Base-by-base conservation (phyloP, 805 yeast genomes). In the Lipomyces chichibuensis region DNA sequence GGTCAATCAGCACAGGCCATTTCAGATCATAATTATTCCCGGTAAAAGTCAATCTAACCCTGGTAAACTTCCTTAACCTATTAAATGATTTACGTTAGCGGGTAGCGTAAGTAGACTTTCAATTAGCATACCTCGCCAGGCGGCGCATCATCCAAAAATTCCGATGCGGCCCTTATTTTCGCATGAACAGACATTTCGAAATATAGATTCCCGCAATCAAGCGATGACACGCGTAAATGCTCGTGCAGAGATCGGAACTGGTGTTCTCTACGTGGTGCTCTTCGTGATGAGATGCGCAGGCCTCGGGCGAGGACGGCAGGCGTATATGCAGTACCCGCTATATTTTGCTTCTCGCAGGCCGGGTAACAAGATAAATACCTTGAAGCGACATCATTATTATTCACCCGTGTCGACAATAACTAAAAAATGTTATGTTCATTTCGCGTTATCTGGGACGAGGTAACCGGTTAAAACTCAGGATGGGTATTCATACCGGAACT, bases 71-170 rank as follows among this genome's bases (percentile, higher is more conserved):
- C 72, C 43, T 64, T 60, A 29, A 71, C 56, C 73, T 71, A 33
- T 23, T 7, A 25, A 55, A 39, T 20, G 39, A 13, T 55, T 3
- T 13, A 67, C 43, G 27, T 23, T 57, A 27, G 62, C 23, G 9
- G 25, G n/a, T 55, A 23, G 8, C 25, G 59, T 3, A 11, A 59
- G 20, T 59, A 3, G 5, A 52, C 25, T 7, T 6, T 52, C 27
- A 52, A 11, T 29, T 14, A 7, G 33, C 55, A 70, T 54, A 82
- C 81, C 74, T 83, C 85, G 23, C 89, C 89, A 6, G 88, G 85
- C 25, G 89, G 88, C 2, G 88, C 83, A 63, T 85, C 88, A 37
- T 75, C 72, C 49, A 86, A 71, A 61, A 80, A 78, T 55, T 71
- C 60, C 20, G 79, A 59, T 23, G 64, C 65, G 32, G 66, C 62